phyloP scores from a whole-genome alignment of 192 early-diverging fungal genomes.

The Backusella australiensis region DNA sequence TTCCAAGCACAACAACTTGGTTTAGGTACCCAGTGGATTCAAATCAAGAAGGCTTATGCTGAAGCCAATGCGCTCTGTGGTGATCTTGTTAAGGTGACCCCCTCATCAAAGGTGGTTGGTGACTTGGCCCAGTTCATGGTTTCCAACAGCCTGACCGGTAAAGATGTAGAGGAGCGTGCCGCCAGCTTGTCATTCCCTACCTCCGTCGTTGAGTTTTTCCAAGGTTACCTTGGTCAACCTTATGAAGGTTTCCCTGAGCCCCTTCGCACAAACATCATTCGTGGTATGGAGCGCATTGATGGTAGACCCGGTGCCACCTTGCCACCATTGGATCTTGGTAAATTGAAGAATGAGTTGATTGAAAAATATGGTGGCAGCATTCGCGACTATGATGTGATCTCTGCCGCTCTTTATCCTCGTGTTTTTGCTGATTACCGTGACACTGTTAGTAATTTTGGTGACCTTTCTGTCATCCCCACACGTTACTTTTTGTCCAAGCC shows the following conservation, averaged over 20 bases:
- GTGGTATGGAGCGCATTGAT: constrained; percentile 70
- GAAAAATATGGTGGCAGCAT: constrained; percentile 81
- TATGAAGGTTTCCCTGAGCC: constrained; percentile 93
- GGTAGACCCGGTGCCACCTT: constrained; percentile 84
- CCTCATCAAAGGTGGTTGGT: constrained; percentile 95
- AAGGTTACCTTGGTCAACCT: constrained; percentile 92
- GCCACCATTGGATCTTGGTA: constrained; percentile 71
- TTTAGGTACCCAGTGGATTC: constrained; percentile 90
- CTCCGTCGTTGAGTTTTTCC: constrained; percentile 95
- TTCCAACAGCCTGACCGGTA: constrained; percentile 72
- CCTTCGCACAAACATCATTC: constrained; percentile 78
- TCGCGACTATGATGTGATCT: constrained; percentile 82
- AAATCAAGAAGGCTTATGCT: constrained; percentile 89
- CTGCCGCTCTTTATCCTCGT: constrained; percentile 89
- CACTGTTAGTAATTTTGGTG: constrained; percentile 74
- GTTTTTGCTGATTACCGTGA: constrained; percentile 85
- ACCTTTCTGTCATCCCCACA: constrained; percentile 84
- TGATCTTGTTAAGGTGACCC: constrained; percentile 96
- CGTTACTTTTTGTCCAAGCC: constrained; percentile 86
- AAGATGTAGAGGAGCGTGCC: constrained; percentile 76
- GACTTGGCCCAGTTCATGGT: constrained; percentile 99
- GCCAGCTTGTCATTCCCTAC: constrained; percentile 86
- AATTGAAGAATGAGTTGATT: constrained; percentile 68
- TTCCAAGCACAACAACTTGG: constrained; percentile 96
- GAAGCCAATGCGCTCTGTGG: constrained; percentile 91